A percentile compares a stretch with the other conserved stretches of the same genome.
These are phyloP conservation scores for Lactifluus hygrophoroides DNA, from an alignment of 768 basidiomycete genomes.

Conservation along the genomic window DNA sequence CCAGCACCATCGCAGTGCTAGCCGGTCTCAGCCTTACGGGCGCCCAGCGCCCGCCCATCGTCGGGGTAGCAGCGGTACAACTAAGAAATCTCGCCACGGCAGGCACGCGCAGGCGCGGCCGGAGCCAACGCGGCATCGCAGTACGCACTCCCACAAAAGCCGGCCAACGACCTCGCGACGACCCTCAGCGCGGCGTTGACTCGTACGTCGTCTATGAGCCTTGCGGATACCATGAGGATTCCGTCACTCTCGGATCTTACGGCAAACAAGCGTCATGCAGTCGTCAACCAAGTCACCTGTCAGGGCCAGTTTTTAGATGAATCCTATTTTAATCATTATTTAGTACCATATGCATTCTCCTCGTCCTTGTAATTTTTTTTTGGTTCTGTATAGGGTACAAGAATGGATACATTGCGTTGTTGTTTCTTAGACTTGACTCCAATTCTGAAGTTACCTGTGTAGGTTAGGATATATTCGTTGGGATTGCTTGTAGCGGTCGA, in stretches of 20 bases:
- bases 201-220: not conserved
- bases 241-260: not conserved
- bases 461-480: not conserved
- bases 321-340: slow-evolving; percentile 2
- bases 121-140: slow-evolving; percentile 2
- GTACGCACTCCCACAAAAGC: slow-evolving; percentile 6
- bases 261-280: not conserved
- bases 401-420: too few species aligned
- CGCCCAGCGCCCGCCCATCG: slow-evolving; percentile 1
- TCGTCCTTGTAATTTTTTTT: not conserved
- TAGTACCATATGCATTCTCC: not conserved
- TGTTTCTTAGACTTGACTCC: not conserved
- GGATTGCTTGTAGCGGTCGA: not conserved
- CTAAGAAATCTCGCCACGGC: not conserved
- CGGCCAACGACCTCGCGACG: slow-evolving; percentile 9
- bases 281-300: not conserved
- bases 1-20: not conserved
- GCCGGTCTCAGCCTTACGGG: not conserved
- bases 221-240: slow-evolving; percentile 5
- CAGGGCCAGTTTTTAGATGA: not conserved
- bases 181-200: slow-evolving; percentile 9
- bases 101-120: not conserved
- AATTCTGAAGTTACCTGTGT: not conserved
- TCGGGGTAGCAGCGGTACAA: not conserved
- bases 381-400: not conserved